Evolutionary conservation across 768 basidiomycete species (phyloP).

Genomic region (Macrolepiota fuliginosa): DNA sequence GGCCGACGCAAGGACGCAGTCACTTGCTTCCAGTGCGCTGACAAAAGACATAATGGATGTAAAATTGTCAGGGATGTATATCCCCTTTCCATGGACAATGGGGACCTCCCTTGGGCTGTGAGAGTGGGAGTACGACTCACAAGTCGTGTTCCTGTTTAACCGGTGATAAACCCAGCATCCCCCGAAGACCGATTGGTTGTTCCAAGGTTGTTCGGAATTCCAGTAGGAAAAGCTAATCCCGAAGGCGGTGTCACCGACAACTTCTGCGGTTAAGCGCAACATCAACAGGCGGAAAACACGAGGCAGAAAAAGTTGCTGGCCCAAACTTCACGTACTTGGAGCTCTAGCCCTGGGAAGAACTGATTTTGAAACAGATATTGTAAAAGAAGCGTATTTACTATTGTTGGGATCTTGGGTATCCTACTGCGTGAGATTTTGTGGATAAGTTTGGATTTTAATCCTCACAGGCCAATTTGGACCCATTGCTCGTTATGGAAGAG

Average conservation of each 20-base stretch:
- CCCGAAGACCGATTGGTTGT: neutral
- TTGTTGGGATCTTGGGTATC: too few relatives aligned
- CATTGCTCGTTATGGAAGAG: neutral
- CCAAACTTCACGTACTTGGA: neutral
- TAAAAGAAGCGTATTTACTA: neutral
- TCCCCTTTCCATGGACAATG: neutral
- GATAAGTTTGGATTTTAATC: neutral
- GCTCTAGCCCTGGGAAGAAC: neutral
- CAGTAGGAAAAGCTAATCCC: constrained; percentile 3
- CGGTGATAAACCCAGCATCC: neutral
- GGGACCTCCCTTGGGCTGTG: neutral
- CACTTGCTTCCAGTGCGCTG: neutral
- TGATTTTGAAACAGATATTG: neutral
- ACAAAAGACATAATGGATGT: neutral
- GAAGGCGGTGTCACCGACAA: constrained; percentile 7
- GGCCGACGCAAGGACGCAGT: neutral
- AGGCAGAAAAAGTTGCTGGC: constrained; percentile 4
- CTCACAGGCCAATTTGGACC: too few relatives aligned
- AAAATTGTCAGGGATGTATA: neutral
- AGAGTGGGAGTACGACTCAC: neutral
- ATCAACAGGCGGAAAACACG: constrained; percentile 12
- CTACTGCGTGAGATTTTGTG: neutral
- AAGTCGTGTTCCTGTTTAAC: neutral
- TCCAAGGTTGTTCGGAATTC: constrained; percentile 1
- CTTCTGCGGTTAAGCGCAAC: neutral